Evolutionary conservation across 2,329 filamentous ascomycete species (phyloP).

Genomic region (Dothistroma septosporum): DNA sequence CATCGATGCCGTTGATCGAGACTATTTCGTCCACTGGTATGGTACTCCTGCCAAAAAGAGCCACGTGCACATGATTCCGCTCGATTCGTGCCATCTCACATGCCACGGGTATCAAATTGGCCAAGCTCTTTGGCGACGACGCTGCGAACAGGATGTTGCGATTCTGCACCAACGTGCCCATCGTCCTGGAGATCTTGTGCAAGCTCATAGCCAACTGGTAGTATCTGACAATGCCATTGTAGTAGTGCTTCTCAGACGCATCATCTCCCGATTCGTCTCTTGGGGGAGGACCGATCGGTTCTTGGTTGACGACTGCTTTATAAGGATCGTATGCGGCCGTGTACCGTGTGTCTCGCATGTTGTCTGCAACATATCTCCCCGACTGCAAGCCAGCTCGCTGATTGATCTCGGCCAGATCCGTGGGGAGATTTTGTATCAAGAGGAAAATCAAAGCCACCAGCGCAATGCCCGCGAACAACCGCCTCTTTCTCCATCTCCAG

Average conservation of each 20-base stretch:
- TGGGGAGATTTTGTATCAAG: slow-evolving; percentile 62
- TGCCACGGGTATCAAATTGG: slow-evolving; percentile 71
- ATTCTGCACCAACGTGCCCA: slow-evolving; percentile 52
- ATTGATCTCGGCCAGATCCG: slow-evolving; percentile 38
- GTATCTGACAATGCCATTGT: slow-evolving; percentile 68
- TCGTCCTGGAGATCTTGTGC: slow-evolving; percentile 53
- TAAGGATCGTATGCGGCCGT: slow-evolving; percentile 5
- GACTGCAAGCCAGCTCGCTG: slow-evolving; percentile 4
- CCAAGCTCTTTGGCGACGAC: slow-evolving; percentile 67
- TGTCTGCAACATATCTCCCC: not conserved
- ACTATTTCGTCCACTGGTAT: slow-evolving; percentile 66
- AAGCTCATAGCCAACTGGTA: slow-evolving; percentile 61
- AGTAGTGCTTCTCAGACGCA: slow-evolving; percentile 44
- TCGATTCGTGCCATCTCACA: slow-evolving; percentile 75
- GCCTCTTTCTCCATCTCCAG: slow-evolving; percentile 47
- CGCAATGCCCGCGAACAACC: slow-evolving; percentile 40
- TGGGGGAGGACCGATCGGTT: slow-evolving; percentile 26
- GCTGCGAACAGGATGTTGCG: slow-evolving; percentile 76
- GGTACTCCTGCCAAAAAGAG: slow-evolving; percentile 68
- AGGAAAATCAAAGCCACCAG: slow-evolving; percentile 56
- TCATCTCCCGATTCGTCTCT: slow-evolving; percentile 19
- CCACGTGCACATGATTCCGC: slow-evolving; percentile 75
- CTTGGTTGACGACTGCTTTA: slow-evolving; percentile 13
- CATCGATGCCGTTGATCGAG: slow-evolving; percentile 73
- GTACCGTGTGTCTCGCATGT: not conserved